A percentile compares a stretch with the other conserved stretches of the same genome.
Conservation (phyloP, 2,329 filamentous ascomycete species). For the Clonostachys chloroleuca region DNA sequence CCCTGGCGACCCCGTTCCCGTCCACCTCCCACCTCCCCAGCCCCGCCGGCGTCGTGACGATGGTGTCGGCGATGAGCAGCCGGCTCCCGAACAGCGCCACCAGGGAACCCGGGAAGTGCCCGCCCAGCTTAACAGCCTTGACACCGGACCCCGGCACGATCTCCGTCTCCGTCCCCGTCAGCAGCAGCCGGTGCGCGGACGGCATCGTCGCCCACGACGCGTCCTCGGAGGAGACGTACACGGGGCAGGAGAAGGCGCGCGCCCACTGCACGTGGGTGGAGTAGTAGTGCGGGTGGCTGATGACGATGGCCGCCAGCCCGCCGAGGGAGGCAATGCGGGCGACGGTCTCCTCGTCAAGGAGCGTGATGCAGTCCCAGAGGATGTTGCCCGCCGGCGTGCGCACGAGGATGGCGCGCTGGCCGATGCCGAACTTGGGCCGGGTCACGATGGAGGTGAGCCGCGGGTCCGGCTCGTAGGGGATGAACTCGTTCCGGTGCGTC, state of each 20-base stretch:
- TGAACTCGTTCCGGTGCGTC: constrained; percentile 49
- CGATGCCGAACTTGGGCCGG: constrained; percentile 63
- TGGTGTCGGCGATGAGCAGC: constrained; percentile 73
- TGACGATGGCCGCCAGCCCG: constrained; percentile 67
- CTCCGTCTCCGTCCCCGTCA: constrained; percentile 35
- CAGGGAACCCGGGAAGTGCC: constrained; percentile 74
- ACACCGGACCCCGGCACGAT: constrained; percentile 39
- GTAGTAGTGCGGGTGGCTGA: constrained; percentile 81
- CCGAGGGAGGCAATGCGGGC: constrained; percentile 53
- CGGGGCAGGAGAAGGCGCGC: constrained; percentile 59
- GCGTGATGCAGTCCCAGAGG: constrained; percentile 75
- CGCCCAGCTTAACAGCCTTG: constrained; percentile 65
- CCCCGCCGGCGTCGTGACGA: constrained; percentile 64
- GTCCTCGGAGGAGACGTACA: constrained; percentile 67
- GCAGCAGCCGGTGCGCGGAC: constrained; percentile 37
- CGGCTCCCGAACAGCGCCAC: constrained; percentile 57
- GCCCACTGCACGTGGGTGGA: constrained; percentile 75
- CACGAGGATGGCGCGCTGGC: constrained; percentile 68
- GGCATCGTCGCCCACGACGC: constrained; percentile 53
- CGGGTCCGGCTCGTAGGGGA: constrained; percentile 35
- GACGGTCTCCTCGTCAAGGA: constrained; percentile 62
- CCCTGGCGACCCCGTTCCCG: constrained; percentile 22
- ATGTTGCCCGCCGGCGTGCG: constrained; percentile 64
- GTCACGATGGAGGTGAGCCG: constrained; percentile 42
- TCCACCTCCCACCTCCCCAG: constrained; percentile 38